Evolutionary conservation across 495 filamentous ascomycete species (phyloP), one percentile per base, ranked within the genome.

Genomic region (Aspergillus egyptiacus): DNA sequence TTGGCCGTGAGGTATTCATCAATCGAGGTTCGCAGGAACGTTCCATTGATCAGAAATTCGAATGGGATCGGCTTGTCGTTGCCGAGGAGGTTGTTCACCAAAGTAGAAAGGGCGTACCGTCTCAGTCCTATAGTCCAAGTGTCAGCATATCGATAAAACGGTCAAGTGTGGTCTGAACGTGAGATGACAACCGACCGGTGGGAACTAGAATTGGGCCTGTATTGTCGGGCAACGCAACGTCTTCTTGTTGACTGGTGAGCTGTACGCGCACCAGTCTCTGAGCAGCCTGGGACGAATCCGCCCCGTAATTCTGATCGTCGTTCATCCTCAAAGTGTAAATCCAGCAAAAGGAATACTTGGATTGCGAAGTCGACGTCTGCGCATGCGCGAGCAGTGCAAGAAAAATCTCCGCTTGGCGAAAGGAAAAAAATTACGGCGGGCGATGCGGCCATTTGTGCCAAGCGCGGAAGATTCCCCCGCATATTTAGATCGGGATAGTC

Each of bases 21-120:
- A 54, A 98, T 78, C 25, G 85, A 87, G 20, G 88, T 86, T 32
- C 87, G 84, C 20, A 98, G 79, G 67, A 94, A 95, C 54, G 83
- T 80, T 57, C 94, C 93, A 58, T 91, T 88, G 66, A 94, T 81
- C 51, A 98, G 77, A 74, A 98, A 96, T 65, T 98, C 94, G 70
- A 98, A 89, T 22, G 93, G 93, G 30, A 95, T 80, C 11, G 91
- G 85, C 34, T 83, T 77, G 33, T 83, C 72, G 25, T 82, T 86
- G 50, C 83, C 71, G 48, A 96, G 80, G 58, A 97, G 84, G 54
- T 86, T 90, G 70, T 98, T 98, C 51, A 97, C 86, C 53, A 98
- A 80, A 24, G 87, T 85, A 1, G 91, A 96, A 15, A 98, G 81
- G 45, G 83, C 87, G 78, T 95, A 93, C 65, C 93, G 82, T 56